Conservation (phyloP, 2,329 filamentous ascomycete genomes). For the Dryadomyces quercus-mongolicae region DNA sequence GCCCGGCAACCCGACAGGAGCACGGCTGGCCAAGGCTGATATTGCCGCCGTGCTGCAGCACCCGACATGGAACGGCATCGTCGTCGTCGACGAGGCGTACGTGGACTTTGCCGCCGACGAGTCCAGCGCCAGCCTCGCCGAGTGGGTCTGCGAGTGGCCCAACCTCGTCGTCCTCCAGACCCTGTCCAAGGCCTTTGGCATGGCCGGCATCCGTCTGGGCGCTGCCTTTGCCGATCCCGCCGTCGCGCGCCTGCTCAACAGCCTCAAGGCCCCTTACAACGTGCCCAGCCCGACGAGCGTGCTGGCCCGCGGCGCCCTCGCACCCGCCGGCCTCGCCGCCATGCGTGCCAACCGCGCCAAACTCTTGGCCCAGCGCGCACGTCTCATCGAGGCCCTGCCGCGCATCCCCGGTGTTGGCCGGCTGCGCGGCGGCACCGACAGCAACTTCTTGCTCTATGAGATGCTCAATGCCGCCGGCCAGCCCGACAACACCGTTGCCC, state of each 20-base stretch:
- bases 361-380: conserved; percentile 65
- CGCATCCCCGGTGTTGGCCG: conserved; percentile 65
- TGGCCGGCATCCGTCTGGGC: conserved; percentile 86
- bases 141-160: conserved; percentile 85
- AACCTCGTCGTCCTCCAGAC: conserved; percentile 98
- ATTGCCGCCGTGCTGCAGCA: conserved; percentile 66
- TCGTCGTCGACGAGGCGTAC: conserved; percentile 92
- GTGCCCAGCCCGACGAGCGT: conserved; percentile 78
- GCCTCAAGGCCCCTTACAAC: conserved; percentile 92
- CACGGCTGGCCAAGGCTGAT: conserved; percentile 63
- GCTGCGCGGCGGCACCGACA: conserved; percentile 65
- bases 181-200: conserved; percentile 91
- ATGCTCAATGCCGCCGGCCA: conserved; percentile 61
- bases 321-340: conserved; percentile 50
- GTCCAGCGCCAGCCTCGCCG: conserved; percentile 61
- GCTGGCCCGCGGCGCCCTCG: conserved; percentile 63
- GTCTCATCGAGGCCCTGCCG: conserved; percentile 62
- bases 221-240: conserved; percentile 66
- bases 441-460: conserved; percentile 88
- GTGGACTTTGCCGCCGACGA: conserved; percentile 72
- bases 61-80: conserved; percentile 87
- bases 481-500: conserved; percentile 67
- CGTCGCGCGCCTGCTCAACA: conserved; percentile 75
- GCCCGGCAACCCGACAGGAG: conserved; percentile 86
- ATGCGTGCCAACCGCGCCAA: conserved; percentile 61